Conservation (phyloP, 768 basidiomycete genomes). For the Auricularia heimuer region DNA sequence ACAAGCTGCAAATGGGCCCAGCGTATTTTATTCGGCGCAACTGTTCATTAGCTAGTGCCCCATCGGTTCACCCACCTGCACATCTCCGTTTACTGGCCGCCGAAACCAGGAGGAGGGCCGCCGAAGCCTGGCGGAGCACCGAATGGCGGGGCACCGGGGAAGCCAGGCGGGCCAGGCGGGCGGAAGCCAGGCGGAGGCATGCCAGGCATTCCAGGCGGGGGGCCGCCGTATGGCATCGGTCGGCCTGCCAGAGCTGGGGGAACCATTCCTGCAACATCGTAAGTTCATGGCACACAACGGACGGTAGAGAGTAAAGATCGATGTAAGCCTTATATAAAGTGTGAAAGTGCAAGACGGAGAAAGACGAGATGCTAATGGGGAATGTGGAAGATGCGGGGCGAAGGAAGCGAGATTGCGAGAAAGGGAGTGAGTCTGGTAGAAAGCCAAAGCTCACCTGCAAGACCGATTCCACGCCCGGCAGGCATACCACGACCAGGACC, state of each 20-base stretch:
- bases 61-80: not conserved
- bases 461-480: conserved; percentile 90
- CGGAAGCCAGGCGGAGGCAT: conserved; percentile 9
- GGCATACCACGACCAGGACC: conserved; percentile 94
- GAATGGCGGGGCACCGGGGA: conserved; percentile 20
- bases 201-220: conserved; percentile 12
- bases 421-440: no score
- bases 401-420: no score
- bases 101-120: not conserved
- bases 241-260: conserved; percentile 9
- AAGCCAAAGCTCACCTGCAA: not conserved
- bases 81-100: not conserved
- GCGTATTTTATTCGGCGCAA: no score
- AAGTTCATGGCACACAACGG: no score
- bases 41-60: no score
- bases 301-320: no score
- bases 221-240: conserved; percentile 29
- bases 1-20: no score
- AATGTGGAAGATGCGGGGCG: no score
- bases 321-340: no score
- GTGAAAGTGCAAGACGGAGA: no score
- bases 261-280: not conserved
- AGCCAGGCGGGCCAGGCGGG: conserved; percentile 16
- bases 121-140: conserved; percentile 16
- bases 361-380: no score